Conservation (phyloP, 306 rosid genomes). For the Rosa lucieae region DNA sequence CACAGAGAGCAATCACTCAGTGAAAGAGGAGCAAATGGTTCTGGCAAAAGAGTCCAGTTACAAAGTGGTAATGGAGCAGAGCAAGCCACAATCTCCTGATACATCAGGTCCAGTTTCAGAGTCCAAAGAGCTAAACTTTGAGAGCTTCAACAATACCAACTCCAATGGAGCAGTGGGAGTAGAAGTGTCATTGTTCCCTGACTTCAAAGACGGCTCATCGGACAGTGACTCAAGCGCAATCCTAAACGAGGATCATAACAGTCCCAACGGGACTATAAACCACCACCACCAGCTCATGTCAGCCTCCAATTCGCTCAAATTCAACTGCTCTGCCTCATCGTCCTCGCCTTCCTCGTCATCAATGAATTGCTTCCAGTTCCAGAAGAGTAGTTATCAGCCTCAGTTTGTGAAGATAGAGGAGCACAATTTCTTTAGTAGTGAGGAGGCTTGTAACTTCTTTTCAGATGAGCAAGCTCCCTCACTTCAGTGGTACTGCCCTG, state of each 20-base stretch:
- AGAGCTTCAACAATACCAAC: constrained; percentile 34
- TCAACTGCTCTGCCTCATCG: constrained; percentile 42
- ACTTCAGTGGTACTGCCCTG: constrained; percentile 77
- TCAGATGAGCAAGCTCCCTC: constrained; percentile 90
- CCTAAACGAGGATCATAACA: constrained; percentile 62
- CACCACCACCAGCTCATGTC: constrained; percentile 41
- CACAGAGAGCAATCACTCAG: constrained; percentile 53
- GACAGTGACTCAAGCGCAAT: constrained; percentile 94
- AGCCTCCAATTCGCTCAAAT: constrained; percentile 35
- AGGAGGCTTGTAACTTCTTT: constrained; percentile 82
- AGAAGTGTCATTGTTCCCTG: constrained; percentile 42
- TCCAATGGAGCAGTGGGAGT: constrained; percentile 23
- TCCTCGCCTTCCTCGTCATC: constrained; percentile 39
- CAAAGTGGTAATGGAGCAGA: constrained; percentile 25
- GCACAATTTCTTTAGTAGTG: constrained; percentile 81
- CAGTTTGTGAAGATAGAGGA: constrained; percentile 88
- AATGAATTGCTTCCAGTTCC: constrained; percentile 58
- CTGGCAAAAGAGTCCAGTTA: constrained; percentile 34
- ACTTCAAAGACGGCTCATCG: constrained; percentile 81
- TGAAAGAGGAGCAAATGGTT: constrained; percentile 54
- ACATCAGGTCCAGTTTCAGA: constrained; percentile 41
- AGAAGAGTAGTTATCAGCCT: constrained; percentile 45
- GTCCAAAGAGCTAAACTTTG: constrained; percentile 41
- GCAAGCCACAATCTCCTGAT: constrained; percentile 28
- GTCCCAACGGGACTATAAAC: constrained; percentile 50